These are phyloP conservation scores for Colletotrichum sp. DNA, from an alignment of 2,329 filamentous ascomycete species.

Conservation along the genomic window DNA sequence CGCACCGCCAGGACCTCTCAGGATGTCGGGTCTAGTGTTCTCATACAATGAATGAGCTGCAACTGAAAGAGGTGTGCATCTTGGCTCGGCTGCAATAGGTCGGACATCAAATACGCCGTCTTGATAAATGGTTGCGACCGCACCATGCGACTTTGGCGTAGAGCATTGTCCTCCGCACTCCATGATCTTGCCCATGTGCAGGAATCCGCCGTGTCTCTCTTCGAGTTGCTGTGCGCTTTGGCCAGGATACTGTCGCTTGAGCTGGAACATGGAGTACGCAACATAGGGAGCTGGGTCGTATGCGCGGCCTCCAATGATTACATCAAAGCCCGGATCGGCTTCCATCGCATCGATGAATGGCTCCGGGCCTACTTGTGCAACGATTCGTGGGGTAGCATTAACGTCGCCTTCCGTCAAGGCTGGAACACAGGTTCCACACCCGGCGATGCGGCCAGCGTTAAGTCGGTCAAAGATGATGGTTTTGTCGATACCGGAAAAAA, in stretches of 20 bases:
- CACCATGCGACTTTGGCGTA: not conserved
- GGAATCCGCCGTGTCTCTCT: not conserved
- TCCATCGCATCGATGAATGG: not conserved
- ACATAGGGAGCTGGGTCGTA: not conserved
- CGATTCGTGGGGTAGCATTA: not conserved
- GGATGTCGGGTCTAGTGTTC: not conserved
- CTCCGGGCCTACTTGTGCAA: not conserved
- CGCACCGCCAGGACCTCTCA: not conserved
- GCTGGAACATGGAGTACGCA: not conserved
- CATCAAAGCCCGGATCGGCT: not conserved
- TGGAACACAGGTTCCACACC: not conserved
- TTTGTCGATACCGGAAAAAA: not conserved
- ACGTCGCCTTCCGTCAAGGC: not conserved
- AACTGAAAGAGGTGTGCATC: not conserved
- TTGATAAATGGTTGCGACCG: not conserved
- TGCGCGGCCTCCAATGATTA: not conserved
- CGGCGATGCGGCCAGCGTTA: fast-evolving
- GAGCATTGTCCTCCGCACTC: not conserved
- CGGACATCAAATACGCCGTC: not conserved
- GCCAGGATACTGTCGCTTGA: not conserved
- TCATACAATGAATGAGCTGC: not conserved
- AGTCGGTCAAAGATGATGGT: not conserved
- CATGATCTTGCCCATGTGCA: not conserved
- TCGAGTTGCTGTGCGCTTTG: not conserved
- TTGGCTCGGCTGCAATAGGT: not conserved